Conservation (phyloP, 768 basidiomycete genomes). For the Boletus insuetus region DNA sequence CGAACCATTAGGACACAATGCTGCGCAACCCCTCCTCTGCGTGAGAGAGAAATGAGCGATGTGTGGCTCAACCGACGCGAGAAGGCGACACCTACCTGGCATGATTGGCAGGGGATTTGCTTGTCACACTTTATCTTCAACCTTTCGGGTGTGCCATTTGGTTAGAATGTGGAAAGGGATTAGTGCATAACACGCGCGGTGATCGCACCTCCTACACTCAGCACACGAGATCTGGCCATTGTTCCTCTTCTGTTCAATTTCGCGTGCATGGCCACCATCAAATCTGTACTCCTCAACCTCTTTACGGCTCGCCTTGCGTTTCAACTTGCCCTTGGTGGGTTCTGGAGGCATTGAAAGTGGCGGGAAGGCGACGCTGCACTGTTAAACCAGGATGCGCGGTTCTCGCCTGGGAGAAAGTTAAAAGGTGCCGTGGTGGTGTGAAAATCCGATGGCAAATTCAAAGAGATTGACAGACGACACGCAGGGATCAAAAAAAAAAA, state of each 20-base stretch:
- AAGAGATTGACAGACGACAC: constrained; percentile 5
- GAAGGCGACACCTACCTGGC: constrained; percentile 45
- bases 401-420: constrained; percentile 22
- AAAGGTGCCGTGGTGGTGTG: constrained; percentile 27
- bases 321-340: constrained; percentile 48
- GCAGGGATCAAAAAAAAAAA: constrained; percentile 6
- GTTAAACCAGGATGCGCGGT: constrained; percentile 13
- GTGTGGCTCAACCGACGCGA: background rate
- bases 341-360: constrained; percentile 51
- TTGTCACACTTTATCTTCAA: constrained; percentile 84
- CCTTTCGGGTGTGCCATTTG: constrained; percentile 35
- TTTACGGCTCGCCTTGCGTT: constrained; percentile 47
- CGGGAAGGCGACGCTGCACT: constrained; percentile 2
- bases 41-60: constrained; percentile 2
- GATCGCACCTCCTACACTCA: constrained; percentile 77
- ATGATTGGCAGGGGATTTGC: constrained; percentile 76
- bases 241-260: constrained; percentile 72
- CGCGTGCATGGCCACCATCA: constrained; percentile 55
- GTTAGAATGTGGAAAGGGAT: constrained; percentile 23
- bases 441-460: constrained; percentile 22
- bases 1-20: constrained; percentile 70
- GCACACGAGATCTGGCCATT: constrained; percentile 77
- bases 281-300: constrained; percentile 50
- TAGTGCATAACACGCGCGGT: constrained; percentile 37
- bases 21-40: constrained; percentile 64